Percentiles rank a stretch among this genome's conserved stretches.
Evolutionary conservation across 139 green algal genomes (phyloP).

Genomic region (Klebsormidium nitens): DNA sequence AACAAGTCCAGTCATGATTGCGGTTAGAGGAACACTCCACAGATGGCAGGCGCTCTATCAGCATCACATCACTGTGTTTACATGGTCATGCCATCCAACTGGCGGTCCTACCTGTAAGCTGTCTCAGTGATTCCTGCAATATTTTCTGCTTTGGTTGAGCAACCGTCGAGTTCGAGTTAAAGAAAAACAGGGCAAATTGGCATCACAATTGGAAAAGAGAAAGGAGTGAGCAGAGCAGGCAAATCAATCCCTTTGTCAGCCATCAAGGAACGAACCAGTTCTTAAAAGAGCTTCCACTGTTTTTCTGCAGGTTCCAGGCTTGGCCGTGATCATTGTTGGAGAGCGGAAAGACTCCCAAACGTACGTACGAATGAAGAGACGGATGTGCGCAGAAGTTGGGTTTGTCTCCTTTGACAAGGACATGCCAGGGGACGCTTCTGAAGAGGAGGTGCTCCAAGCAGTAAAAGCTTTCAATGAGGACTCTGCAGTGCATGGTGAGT

Average conservation of each 20-base stretch:
- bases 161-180: neutral
- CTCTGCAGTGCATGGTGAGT: conserved; percentile 66
- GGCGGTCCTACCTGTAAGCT: too few relatives aligned
- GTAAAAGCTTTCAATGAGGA: conserved; percentile 73
- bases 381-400: conserved; percentile 85
- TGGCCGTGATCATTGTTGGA: conserved; percentile 95
- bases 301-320: conserved; percentile 60
- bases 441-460: conserved; percentile 44
- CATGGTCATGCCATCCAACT: too few relatives aligned
- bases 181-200: conserved; percentile 18
- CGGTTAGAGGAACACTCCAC: too few relatives aligned
- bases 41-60: too few relatives aligned
- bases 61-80: too few relatives aligned
- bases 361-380: conserved; percentile 94
- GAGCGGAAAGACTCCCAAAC: conserved; percentile 92
- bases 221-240: too few relatives aligned
- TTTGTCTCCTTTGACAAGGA: conserved; percentile 76
- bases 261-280: neutral
- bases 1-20: too few relatives aligned
- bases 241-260: too few relatives aligned
- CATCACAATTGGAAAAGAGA: conserved; percentile 5
- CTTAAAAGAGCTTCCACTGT: neutral
- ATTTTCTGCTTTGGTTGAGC: conserved; percentile 5
- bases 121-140: neutral
- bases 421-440: conserved; percentile 38